phyloP scores from a whole-genome alignment of 345 rosid species.

The Rhodamnia argentea region DNA sequence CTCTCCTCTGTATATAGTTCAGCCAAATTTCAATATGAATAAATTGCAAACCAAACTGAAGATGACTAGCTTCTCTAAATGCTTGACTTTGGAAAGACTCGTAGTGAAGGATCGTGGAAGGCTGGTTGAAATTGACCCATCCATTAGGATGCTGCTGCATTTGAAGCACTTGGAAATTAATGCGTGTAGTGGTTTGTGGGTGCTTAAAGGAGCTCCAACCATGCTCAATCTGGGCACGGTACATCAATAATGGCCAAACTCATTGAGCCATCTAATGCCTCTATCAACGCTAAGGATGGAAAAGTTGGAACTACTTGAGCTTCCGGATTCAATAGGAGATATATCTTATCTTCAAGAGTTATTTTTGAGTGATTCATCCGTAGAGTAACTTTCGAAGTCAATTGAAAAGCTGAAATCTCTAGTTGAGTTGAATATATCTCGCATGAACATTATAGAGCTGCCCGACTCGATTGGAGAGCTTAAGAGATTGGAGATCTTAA shows the following conservation, averaged over 20 bases:
- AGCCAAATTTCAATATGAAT: too few relatives aligned
- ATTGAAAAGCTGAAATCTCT: neutral
- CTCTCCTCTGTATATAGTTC: too few relatives aligned
- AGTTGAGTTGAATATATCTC: neutral
- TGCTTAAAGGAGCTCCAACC: neutral
- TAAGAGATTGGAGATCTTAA: too few relatives aligned
- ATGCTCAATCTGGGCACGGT: neutral
- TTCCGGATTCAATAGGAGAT: conserved; percentile 1
- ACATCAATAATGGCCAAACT: neutral
- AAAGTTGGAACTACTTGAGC: neutral
- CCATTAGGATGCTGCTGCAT: neutral
- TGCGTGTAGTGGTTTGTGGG: neutral
- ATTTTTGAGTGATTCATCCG: neutral
- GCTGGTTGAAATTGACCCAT: neutral
- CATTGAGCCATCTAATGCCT: neutral
- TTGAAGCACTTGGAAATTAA: neutral
- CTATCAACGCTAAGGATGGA: neutral
- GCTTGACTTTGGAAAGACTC: neutral
- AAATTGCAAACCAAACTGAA: too few relatives aligned
- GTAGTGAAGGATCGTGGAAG: neutral
- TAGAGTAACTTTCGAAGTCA: neutral
- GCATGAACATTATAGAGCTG: neutral
- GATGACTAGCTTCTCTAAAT: neutral
- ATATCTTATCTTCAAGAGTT: neutral
- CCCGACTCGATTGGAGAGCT: neutral